Evolutionary conservation across 441 rosid genomes (phyloP), one percentile per base, ranked within the genome.

Genomic region (Populus hybrid): DNA sequence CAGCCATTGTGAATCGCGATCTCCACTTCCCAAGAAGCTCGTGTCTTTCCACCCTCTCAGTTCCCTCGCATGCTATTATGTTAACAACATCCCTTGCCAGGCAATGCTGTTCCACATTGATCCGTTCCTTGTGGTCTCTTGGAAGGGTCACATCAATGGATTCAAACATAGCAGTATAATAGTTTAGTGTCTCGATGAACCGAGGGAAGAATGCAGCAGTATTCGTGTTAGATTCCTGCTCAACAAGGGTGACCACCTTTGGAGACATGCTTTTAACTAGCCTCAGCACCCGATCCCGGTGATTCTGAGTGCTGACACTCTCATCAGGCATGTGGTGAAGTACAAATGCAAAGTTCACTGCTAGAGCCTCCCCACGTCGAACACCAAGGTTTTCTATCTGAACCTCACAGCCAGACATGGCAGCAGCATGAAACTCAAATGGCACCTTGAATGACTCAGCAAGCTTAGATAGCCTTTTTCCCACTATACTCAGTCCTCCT

Each of bases 181-280:
- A 91, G 68, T 92, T 82, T 78, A 94, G 77, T 4, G 95, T 89
- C 83, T 94, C 97, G 1, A 83, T 79, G 85, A 94, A 94, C 81
- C 98, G 86, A 0, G 94, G 92, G 78, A 91, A 84, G 87, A 94
- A 94, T 18, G 97, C 86, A 16, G 98, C 90, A 7, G 96, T 92
- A 81, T 94, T 94, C 20, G 98, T 94, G 82, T 94, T 94, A 12
- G 98, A 90, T 82, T 94, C 98, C 85, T 92, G 96, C 84, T 94
- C 98, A 40, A 92, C 94, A 14, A 94, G 92, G 76, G 97, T 92
- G 77, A 91, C 96, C 4, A 94, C 94, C 73, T 89, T 94, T 0
- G 98, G 94, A 38, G 91, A 87, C 74, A 94, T 71, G 79, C 89
- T 80, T 84, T 89, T 92, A 50, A 94, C 96, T 82, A 89, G 80